Percentiles rank a stretch among this genome's conserved stretches.
Conservation (phyloP, 1,139 yeast species). For the Hansenula sp. region DNA sequence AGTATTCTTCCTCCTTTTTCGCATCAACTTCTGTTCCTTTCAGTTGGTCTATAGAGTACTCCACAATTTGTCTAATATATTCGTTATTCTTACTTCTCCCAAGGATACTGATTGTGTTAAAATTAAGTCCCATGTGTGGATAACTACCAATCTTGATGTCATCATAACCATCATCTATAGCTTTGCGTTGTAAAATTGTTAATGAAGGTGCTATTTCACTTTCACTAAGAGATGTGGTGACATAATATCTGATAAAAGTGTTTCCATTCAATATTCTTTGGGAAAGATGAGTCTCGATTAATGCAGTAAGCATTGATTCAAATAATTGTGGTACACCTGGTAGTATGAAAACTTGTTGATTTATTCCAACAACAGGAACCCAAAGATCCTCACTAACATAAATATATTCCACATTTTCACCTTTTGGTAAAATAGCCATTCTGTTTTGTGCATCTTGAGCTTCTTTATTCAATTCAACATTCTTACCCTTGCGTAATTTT, state of each 20-base stretch:
- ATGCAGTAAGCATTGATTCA: slow-evolving; percentile 42
- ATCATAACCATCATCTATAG: slow-evolving; percentile 32
- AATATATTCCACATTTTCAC: slow-evolving; percentile 42
- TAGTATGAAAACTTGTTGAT: slow-evolving; percentile 58
- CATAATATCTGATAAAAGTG: slow-evolving; percentile 47
- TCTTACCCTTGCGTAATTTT: slow-evolving; percentile 36
- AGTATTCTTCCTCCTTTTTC: slow-evolving; percentile 45
- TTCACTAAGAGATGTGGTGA: slow-evolving; percentile 58
- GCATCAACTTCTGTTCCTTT: slow-evolving; percentile 51
- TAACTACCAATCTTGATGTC: slow-evolving; percentile 74
- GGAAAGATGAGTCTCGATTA: slow-evolving; percentile 23
- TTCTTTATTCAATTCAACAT: slow-evolving; percentile 34
- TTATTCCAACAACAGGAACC: slow-evolving; percentile 77
- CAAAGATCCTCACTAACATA: slow-evolving; percentile 58
- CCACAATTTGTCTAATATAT: slow-evolving; percentile 41
- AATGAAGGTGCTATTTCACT: slow-evolving; percentile 67
- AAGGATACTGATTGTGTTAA: slow-evolving; percentile 68
- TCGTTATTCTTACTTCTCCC: slow-evolving; percentile 42
- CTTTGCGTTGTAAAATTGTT: slow-evolving; percentile 44
- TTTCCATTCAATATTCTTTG: slow-evolving; percentile 15
- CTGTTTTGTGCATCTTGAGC: slow-evolving; percentile 58
- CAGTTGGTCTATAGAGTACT: slow-evolving; percentile 39
- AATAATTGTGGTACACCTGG: slow-evolving; percentile 85
- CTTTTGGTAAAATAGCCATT: slow-evolving; percentile 74
- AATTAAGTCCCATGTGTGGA: slow-evolving; percentile 64